Base-by-base conservation (phyloP, 805 yeast species). In the Saturnispora kantuleensis region DNA sequence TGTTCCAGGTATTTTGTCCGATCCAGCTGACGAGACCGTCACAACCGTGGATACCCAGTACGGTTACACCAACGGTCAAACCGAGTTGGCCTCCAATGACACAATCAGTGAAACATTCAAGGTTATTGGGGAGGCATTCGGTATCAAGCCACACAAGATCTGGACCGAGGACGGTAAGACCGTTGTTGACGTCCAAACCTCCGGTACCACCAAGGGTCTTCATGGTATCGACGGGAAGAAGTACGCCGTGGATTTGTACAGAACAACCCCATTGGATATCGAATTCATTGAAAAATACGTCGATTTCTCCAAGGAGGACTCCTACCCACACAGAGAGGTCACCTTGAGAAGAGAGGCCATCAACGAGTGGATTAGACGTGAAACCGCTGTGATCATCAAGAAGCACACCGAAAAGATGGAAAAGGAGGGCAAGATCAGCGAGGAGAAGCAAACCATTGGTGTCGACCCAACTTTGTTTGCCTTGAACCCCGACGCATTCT, bases 321-420 rank as follows among this genome's bases (percentile, higher is more conserved):
- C 77, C 10, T 89, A 88, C 59, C 96, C 96, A 13, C 96, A 87
- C 58, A 75, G 77, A 51, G 85, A 87, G 63, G 71, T 84, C 11
- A 74, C 84, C 21, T 57, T 90, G 38, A 80, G 97, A 66, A 79
- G 79, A 51, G 97, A 90, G 65, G 93, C 96, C 13, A 77, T 90
- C 39, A 90, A 81, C 53, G 85, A 80, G 54, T 90, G 96, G 96
- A 86, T 93, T 81, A 76, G 75, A 57, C 63, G 77, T 47, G 77
- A 81, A 57, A 73, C 83, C 3, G 74, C 83, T 12, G 68, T 66
- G 16, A 68, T 69, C 39, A 60, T 79, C 50, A 71, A 71, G 47
- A 64, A 58, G 1, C 77, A 76, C 54, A 67, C 78, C 36, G 78
- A 75, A 46, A 66, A 64, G 43, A 67, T 58, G 18, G 64, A 57